phyloP scores from a whole-genome alignment of 495 filamentous ascomycete species.

The Tuber magnatum region DNA sequence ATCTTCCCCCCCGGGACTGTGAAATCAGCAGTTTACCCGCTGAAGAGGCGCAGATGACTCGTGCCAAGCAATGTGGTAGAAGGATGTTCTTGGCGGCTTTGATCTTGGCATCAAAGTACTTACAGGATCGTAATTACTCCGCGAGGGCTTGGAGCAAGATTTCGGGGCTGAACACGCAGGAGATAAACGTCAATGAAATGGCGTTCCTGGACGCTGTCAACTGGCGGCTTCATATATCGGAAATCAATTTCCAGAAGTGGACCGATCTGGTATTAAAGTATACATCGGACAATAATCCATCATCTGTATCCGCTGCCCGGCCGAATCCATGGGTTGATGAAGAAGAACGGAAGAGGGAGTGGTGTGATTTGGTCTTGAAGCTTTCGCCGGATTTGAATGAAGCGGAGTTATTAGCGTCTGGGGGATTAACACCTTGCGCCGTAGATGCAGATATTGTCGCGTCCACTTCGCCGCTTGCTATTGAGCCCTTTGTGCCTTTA shows the following conservation, averaged over 20 bases:
- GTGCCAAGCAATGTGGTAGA: constrained; percentile 89
- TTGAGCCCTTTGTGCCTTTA: constrained; percentile 40
- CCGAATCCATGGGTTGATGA: constrained; percentile 46
- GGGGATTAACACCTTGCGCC: constrained; percentile 27
- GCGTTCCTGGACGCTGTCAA: constrained; percentile 81
- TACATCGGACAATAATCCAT: constrained; percentile 59
- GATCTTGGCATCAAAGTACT: constrained; percentile 75
- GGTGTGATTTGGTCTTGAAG: constrained; percentile 54
- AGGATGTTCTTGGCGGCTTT: constrained; percentile 98
- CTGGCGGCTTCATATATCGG: constrained; percentile 90
- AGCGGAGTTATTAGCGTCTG: constrained; percentile 45
- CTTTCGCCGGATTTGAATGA: constrained; percentile 70
- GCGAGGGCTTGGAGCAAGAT: constrained; percentile 98
- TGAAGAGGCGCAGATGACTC: constrained; percentile 61
- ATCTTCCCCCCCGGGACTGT: constrained; percentile 66
- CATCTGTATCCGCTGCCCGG: constrained; percentile 49
- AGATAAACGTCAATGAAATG: constrained; percentile 97
- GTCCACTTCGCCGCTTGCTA: constrained; percentile 20
- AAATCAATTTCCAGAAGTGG: constrained; percentile 83
- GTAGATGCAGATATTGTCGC: constrained; percentile 19
- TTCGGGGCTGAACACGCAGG: constrained; percentile 75
- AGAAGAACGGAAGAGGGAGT: constrained; percentile 60
- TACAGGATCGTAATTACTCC: constrained; percentile 96
- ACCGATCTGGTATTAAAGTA: constrained; percentile 81
- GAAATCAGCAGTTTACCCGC: constrained; percentile 82